Conservation (phyloP, 2,329 filamentous ascomycete genomes). For the Fusarium vanettenii region DNA sequence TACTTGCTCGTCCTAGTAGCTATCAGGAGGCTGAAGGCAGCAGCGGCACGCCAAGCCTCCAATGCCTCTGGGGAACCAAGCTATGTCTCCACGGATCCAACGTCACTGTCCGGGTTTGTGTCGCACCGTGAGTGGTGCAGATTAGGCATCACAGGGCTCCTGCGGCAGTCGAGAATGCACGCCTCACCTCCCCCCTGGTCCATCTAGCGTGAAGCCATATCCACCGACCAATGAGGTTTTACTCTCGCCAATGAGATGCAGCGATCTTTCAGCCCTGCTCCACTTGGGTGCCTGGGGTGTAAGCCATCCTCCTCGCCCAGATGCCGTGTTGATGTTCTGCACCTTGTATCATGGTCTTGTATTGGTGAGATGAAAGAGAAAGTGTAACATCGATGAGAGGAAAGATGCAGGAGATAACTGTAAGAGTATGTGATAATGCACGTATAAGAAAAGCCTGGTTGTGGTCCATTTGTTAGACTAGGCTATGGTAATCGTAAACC, state of each 20-base stretch:
- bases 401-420: background rate
- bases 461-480: background rate
- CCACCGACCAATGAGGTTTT: background rate
- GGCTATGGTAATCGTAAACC: background rate
- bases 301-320: background rate
- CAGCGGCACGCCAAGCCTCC: slow-evolving; percentile 14
- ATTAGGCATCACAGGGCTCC: background rate
- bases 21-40: slow-evolving; percentile 28
- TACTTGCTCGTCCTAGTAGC: slow-evolving; percentile 7
- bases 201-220: slow-evolving; percentile 7
- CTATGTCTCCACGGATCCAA: background rate
- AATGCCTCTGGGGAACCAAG: background rate
- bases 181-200: background rate
- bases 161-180: background rate
- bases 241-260: background rate
- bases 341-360: background rate
- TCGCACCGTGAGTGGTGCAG: background rate
- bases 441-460: background rate
- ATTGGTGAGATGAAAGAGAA: background rate
- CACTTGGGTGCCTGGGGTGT: background rate
- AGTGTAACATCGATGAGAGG: background rate
- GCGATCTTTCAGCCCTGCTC: slow-evolving; percentile 1
- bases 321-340: background rate
- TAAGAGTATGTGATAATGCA: background rate
- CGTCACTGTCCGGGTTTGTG: background rate